Evolutionary conservation across 2,329 filamentous ascomycete species (phyloP), one percentile per base, ranked within the genome.

Genomic region (Fusarium haematococcum): DNA sequence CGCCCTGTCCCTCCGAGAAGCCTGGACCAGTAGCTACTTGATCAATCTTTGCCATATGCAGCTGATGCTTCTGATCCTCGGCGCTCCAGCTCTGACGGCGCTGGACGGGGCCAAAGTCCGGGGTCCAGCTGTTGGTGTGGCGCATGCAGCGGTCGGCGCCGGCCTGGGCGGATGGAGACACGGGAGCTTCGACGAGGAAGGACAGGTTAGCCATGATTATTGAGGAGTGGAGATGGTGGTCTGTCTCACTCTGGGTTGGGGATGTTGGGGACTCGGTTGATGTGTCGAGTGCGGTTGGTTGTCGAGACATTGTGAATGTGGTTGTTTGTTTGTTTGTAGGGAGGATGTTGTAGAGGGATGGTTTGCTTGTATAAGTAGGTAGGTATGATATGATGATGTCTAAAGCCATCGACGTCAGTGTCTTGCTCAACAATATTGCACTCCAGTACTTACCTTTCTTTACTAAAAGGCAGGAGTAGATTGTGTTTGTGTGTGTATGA

Each of bases 51-150:
- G 79, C 81, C 86, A 88, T 86, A 75, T 89, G 87, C 80, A 88
- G 76, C 63, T 81, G 81, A 71, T 85, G 88, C 80, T 89, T 89
- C 79, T 85, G 84, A 78, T 89, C 88, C 80, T 91, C 86, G 39
- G 83, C 82, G 76, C 83, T 86, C 83, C 86, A 91, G 81, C 87
- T 89, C 78, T 87, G 86, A 56, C 87, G 85, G 11, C 85, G 83
- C 73, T 84, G 64, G 35, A 75, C 33, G 2, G 73, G 65, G 33
- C 37, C 80, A 63, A 85, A 74, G 20, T 77, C 75, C 9, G 88
- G 88, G 74, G 84, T 84, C 88, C 88, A 90, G 70, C 73, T 78
- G 65, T 77, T 78, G 3, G 82, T 80, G 74, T 79, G 79, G 39
- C 78, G 75, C 75, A 82, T 81, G 75, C 79, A 81, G 60, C 81